Evolutionary conservation across 768 basidiomycete genomes (phyloP).

Genomic region (Glaciozyma martinii): DNA sequence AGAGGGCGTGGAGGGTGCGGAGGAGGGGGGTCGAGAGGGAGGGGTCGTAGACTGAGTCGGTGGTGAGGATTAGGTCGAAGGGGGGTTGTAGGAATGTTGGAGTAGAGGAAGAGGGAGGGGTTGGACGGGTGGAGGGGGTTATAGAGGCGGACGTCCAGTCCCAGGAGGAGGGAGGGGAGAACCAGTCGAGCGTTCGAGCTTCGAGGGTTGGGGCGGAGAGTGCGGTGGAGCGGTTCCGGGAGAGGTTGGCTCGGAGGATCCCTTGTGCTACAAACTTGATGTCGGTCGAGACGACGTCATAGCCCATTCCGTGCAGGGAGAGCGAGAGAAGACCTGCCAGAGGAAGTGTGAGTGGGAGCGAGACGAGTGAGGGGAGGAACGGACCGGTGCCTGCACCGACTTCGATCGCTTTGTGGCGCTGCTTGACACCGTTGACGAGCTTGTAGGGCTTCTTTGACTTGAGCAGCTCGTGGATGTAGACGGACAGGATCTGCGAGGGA

Average conservation of each 20-base stretch:
- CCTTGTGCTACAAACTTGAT: constrained; percentile 53
- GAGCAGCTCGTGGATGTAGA: constrained; percentile 23
- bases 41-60: constrained; percentile 68
- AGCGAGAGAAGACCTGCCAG: constrained; percentile 46
- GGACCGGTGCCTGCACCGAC: constrained; percentile 72
- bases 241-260: constrained; percentile 58
- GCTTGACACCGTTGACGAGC: not conserved
- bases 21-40: constrained; percentile 35
- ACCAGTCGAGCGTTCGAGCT: constrained; percentile 65
- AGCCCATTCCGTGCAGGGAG: constrained; percentile 58
- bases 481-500: constrained; percentile 11
- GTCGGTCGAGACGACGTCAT: constrained; percentile 70
- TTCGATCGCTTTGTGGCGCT: constrained; percentile 46
- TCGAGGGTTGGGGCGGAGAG: constrained; percentile 40
- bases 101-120: not conserved
- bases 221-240: constrained; percentile 43
- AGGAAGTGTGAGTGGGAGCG: constrained; percentile 46
- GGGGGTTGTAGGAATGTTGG: constrained; percentile 45
- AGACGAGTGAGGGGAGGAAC: constrained; percentile 42
- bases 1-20: too few relatives aligned
- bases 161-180: constrained; percentile 51
- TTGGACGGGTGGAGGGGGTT: not conserved
- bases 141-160: constrained; percentile 46
- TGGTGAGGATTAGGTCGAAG: constrained; percentile 68
- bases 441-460: not conserved